Evolutionary conservation across 2,329 filamentous ascomycete species (phyloP).

Genomic region (Leptographium procerum): DNA sequence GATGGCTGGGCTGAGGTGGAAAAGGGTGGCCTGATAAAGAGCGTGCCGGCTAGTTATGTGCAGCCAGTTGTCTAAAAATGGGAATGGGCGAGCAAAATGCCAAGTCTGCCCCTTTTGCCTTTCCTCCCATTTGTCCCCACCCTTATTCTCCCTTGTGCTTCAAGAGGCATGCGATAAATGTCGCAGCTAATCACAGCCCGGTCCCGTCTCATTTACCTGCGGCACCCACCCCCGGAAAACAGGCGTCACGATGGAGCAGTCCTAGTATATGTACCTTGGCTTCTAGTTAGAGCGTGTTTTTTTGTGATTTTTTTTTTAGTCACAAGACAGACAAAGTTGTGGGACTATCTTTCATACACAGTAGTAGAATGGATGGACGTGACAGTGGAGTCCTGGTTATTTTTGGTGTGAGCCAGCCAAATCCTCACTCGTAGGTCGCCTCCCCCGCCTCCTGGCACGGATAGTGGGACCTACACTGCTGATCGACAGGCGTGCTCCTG

Average conservation of each 20-base stretch:
- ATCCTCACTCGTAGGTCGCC: neutral
- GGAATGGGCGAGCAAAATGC: neutral
- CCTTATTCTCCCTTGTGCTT: neutral
- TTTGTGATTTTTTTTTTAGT: neutral
- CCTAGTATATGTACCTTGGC: neutral
- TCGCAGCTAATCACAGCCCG: neutral
- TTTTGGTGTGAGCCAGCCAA: neutral
- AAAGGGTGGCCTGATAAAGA: conserved; percentile 73
- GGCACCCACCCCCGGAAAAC: neutral
- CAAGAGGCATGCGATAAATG: neutral
- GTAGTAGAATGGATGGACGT: neutral
- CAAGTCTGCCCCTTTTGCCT: neutral
- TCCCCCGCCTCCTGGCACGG: neutral
- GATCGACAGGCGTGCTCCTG: neutral
- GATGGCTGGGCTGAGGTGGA: conserved; percentile 98
- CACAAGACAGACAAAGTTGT: no score
- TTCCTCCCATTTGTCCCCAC: neutral
- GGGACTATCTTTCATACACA: no score
- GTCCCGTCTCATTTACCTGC: neutral
- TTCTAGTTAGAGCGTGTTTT: neutral
- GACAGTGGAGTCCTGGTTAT: neutral
- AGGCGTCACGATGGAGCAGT: neutral
- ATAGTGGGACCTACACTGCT: neutral
- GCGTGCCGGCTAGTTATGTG: conserved; percentile 90
- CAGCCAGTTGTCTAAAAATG: conserved; percentile 42